Conservation (phyloP, 441 rosid species). For the Breynia disticha region DNA sequence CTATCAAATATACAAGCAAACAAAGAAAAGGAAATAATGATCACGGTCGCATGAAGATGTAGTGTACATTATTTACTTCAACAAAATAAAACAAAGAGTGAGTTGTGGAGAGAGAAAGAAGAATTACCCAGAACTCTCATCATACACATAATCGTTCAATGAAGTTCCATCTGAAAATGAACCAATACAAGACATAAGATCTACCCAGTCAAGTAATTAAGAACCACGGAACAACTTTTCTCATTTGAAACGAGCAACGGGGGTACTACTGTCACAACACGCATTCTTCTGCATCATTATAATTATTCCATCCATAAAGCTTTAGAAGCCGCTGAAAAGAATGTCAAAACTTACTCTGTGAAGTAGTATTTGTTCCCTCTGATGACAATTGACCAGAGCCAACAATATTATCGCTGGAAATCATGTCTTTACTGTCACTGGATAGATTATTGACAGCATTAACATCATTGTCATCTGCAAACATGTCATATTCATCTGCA, state of each 20-base stretch:
- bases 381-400: slow-evolving; percentile 25
- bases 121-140: slow-evolving; percentile 80
- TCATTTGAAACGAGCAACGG: not conserved
- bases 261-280: not conserved
- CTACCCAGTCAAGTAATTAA: slow-evolving; percentile 7
- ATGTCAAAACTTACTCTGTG: slow-evolving; percentile 30
- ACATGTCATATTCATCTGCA: slow-evolving; percentile 59
- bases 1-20: not conserved
- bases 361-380: slow-evolving; percentile 7
- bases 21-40: not conserved
- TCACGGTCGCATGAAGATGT: no score
- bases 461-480: slow-evolving; percentile 74
- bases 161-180: slow-evolving; percentile 42
- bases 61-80: not conserved
- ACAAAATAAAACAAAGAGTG: not conserved
- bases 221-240: no score
- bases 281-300: not conserved
- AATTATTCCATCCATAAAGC: not conserved
- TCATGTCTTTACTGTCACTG: slow-evolving; percentile 19
- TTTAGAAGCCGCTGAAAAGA: slow-evolving; percentile 2
- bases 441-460: slow-evolving; percentile 27
- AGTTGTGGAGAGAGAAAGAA: slow-evolving; percentile 8
- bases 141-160: slow-evolving; percentile 65
- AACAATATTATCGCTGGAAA: slow-evolving; percentile 23
- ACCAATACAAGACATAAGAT: slow-evolving; percentile 6